Evolutionary conservation across 306 rosid genomes (phyloP), one percentile per base, ranked within the genome.

Genomic region (Rosa chinensis): DNA sequence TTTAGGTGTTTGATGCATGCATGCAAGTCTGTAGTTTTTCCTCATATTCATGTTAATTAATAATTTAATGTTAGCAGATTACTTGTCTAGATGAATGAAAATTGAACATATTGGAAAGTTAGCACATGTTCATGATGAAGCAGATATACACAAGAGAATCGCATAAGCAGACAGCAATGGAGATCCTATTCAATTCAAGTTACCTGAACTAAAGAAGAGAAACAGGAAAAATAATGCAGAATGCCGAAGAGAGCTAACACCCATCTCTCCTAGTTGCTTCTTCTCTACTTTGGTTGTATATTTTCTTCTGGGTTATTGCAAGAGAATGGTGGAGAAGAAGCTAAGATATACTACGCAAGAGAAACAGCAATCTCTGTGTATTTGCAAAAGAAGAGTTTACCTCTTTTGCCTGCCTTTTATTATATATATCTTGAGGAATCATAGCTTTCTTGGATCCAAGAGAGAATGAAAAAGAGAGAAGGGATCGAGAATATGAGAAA

Each of bases 361-460:
- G 84, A 63, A 75, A 84, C 81, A 75, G 79, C 83, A 83, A 72
- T 68, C 84, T 81, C 58, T 77, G 80, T 84, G 73, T 78, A 39
- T 16, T 7, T 84, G 78, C 87, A 77, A 37, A 62, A 83, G 88
- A 82, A 83, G 86, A 85, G 75, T 77, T 83, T 32, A 32, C 77
- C 75, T 79, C 81, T 84, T 89, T 74, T 68, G 58, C 74, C 74
- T 82, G 72, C 73, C 73, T 77, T 72, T 84, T 78, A 79, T 66
- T 78, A 67, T 82, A 78, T 85, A 77, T 80, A 88, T 82, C 75
- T 21, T 14, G 83, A 83, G 83, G 98, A 94, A 92, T 92, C 98
- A 62, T 86, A 85, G 90, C 90, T 89, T 92, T 94, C 92, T 94
- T 94, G 93, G 92, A 87, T 91, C 88, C 14, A 28, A 72, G 79